A percentile compares a stretch with the other conserved stretches of the same genome.
These are phyloP conservation scores for Microdochium bolleyi DNA, from an alignment of 2,329 filamentous ascomycete species.

Conservation along the genomic window DNA sequence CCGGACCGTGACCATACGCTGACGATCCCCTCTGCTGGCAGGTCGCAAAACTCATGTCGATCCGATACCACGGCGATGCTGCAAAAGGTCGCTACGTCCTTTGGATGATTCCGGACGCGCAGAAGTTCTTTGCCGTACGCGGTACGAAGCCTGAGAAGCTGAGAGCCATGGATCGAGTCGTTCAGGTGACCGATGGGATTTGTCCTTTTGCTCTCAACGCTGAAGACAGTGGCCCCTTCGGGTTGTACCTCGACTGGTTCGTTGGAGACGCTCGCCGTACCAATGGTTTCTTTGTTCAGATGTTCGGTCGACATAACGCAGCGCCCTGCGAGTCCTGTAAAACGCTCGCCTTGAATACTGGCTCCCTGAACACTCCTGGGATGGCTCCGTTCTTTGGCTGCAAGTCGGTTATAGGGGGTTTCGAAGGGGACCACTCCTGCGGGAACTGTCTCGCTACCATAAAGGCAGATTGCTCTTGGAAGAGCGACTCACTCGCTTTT, in stretches of 20 bases:
- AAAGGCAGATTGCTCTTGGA: neutral
- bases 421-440: neutral
- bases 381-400: neutral
- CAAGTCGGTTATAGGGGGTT: neutral
- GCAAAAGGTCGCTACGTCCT: neutral
- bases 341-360: neutral
- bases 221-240: neutral
- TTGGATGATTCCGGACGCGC: neutral
- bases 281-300: neutral
- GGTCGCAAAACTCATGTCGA: neutral
- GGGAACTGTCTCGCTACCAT: neutral
- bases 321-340: neutral
- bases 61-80: neutral
- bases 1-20: neutral
- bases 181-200: neutral
- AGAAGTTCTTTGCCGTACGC: neutral
- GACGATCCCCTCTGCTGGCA: neutral
- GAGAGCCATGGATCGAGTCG: neutral
- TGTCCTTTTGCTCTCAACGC: neutral
- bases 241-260: neutral
- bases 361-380: neutral
- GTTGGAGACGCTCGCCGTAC: neutral
- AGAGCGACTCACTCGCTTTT: neutral
- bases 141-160: neutral
- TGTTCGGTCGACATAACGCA: neutral